Conservation (phyloP, 1,284 basidiomycete genomes). For the Cutaneotrichosporon sp. region DNA sequence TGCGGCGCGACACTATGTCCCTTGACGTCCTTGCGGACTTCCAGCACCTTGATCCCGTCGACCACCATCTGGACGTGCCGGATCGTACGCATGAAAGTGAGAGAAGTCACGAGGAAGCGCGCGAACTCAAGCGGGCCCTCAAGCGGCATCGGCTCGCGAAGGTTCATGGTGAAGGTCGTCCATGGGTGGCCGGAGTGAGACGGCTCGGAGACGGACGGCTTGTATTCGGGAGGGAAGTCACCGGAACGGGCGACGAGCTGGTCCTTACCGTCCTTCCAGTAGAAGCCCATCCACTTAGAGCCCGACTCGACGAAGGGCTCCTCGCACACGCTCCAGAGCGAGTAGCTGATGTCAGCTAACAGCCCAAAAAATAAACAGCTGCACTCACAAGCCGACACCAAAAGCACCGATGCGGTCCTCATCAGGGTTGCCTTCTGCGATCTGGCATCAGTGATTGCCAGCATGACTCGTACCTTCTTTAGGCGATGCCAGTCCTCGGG, state of each 20-base stretch:
- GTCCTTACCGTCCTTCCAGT: constrained; percentile 92
- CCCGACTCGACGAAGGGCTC: constrained; percentile 90
- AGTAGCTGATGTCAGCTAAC: constrained; percentile 46
- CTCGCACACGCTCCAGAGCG: constrained; percentile 61
- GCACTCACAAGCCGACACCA: constrained; percentile 17
- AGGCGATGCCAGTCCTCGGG: constrained; percentile 79
- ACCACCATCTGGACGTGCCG: constrained; percentile 73
- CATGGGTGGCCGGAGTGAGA: constrained; percentile 58
- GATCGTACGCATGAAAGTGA: constrained; percentile 90
- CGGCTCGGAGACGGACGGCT: constrained; percentile 31
- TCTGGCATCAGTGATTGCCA: constrained; percentile 24
- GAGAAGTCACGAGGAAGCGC: constrained; percentile 84
- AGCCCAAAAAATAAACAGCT: neutral
- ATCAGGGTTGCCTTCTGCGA: constrained; percentile 58
- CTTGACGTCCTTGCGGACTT: constrained; percentile 69
- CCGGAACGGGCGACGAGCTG: constrained; percentile 77
- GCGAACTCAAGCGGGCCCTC: constrained; percentile 80
- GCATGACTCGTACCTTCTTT: constrained; percentile 59
- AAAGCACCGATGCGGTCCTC: constrained; percentile 56
- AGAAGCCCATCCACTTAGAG: constrained; percentile 90
- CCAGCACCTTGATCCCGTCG: constrained; percentile 73
- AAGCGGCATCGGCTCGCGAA: constrained; percentile 79
- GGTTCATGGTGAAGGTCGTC: constrained; percentile 88
- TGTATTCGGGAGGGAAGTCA: constrained; percentile 57
- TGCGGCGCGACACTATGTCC: constrained; percentile 62